Conservation (phyloP, 768 basidiomycete species). For the Auricularia cornea region DNA sequence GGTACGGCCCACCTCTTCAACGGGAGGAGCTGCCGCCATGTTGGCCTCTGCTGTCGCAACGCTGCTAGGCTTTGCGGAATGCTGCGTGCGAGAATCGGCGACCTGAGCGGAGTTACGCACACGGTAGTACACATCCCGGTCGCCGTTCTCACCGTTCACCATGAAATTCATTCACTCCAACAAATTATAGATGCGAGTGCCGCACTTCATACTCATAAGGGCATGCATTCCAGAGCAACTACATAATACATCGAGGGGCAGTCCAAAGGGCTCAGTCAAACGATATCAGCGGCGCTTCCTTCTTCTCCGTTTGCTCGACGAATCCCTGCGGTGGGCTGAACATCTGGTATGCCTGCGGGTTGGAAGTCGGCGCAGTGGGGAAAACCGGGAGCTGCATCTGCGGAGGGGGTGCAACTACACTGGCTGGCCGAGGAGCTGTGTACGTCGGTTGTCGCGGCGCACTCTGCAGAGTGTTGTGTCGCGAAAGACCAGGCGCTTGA, state of each 20-base stretch:
- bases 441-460: slow-evolving; percentile 2
- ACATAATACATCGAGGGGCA: not conserved
- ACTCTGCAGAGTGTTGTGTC: not conserved
- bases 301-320: slow-evolving; percentile 50
- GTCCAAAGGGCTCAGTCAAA: not conserved
- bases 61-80: not conserved
- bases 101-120: not conserved
- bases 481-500: not conserved
- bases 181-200: too few relatives aligned
- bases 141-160: too few relatives aligned
- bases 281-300: slow-evolving; percentile 44
- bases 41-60: not conserved
- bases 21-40: not conserved
- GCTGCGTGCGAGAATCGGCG: too few relatives aligned
- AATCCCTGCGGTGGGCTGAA: slow-evolving; percentile 38
- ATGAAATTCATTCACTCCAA: too few relatives aligned
- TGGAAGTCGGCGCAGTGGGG: slow-evolving; percentile 53
- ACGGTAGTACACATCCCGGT: too few relatives aligned
- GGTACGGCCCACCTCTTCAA: not conserved
- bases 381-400: slow-evolving; percentile 42
- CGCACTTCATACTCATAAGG: not conserved
- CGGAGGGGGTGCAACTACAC: not conserved
- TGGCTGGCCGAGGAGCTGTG: not conserved
- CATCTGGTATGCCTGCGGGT: slow-evolving; percentile 42
- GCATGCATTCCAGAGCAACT: not conserved